These are phyloP conservation scores for Chrysoporthe deuterocubensis DNA, from an alignment of 2,329 filamentous ascomycete species.

Conservation along the genomic window DNA sequence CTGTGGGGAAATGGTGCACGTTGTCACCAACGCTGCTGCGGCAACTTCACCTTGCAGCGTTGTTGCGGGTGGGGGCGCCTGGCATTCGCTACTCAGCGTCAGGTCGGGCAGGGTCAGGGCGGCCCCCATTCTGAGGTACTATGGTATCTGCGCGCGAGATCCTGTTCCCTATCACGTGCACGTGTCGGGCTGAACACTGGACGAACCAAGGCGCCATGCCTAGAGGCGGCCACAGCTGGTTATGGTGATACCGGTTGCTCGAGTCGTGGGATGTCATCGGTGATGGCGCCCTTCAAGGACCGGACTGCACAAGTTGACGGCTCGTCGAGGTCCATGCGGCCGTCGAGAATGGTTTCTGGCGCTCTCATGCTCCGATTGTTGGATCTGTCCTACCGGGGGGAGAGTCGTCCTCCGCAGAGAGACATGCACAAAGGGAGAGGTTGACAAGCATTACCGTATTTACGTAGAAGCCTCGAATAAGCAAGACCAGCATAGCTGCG, in stretches of 20 bases:
- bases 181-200: slow-evolving; percentile 17
- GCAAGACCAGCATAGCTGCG: neutral
- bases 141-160: neutral
- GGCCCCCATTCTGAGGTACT: slow-evolving; percentile 6
- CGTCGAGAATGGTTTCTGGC: neutral
- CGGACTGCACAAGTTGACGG: neutral
- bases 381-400: too few species aligned
- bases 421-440: neutral
- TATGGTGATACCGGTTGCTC: neutral
- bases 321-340: too few species aligned
- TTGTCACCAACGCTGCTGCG: neutral
- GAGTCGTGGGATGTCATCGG: neutral
- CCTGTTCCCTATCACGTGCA: slow-evolving; percentile 20
- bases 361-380: too few species aligned
- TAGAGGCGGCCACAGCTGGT: slow-evolving; percentile 6
- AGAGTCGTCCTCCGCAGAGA: too few species aligned
- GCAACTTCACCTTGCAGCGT: neutral
- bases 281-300: neutral
- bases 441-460: neutral
- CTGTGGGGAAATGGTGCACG: neutral
- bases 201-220: slow-evolving; percentile 12
- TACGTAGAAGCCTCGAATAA: neutral
- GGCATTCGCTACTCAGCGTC: slow-evolving; percentile 10
- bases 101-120: slow-evolving; percentile 11
- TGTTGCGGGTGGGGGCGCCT: neutral